Percentiles rank a stretch among this genome's conserved stretches.
Evolutionary conservation across 2,329 filamentous ascomycete genomes (phyloP).

Genomic region (Venturia aucupariae): DNA sequence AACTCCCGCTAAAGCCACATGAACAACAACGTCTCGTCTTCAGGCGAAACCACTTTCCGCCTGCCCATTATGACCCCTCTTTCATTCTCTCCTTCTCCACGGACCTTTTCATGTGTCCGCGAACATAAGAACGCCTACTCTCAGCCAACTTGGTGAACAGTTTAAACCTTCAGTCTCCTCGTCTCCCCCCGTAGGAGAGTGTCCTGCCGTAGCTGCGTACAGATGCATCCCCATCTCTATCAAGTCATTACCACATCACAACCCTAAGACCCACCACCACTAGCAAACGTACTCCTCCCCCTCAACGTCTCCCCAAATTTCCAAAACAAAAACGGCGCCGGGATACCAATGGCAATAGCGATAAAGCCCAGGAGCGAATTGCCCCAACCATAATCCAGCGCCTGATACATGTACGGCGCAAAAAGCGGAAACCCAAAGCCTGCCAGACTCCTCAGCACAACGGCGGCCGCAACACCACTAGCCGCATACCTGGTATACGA

Average conservation of each 20-base stretch:
- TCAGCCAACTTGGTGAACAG: slow-evolving; percentile 45
- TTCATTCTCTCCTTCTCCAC: too few relatives aligned
- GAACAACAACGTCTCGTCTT: not conserved
- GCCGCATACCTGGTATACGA: slow-evolving; percentile 37
- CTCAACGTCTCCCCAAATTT: slow-evolving; percentile 39
- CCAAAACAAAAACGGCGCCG: slow-evolving; percentile 44
- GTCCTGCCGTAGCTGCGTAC: too few relatives aligned
- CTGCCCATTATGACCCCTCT: too few relatives aligned
- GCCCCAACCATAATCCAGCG: slow-evolving; percentile 34
- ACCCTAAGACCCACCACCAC: slow-evolving; percentile 22
- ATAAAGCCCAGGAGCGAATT: slow-evolving; percentile 31
- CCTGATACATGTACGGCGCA: slow-evolving; percentile 32
- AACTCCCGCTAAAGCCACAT: not conserved
- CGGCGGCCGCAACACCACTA: slow-evolving; percentile 35
- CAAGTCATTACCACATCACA: not conserved
- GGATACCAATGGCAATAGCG: slow-evolving; percentile 30
- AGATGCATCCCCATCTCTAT: not conserved
- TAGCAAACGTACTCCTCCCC: slow-evolving; percentile 40
- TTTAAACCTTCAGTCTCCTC: slow-evolving; percentile 1
- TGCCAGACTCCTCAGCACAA: slow-evolving; percentile 34
- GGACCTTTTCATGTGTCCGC: slow-evolving; percentile 62
- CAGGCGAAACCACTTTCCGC: too few relatives aligned
- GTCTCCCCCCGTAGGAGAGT: not conserved
- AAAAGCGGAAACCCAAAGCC: slow-evolving; percentile 38
- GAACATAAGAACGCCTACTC: slow-evolving; percentile 59